Base-by-base conservation (phyloP, 495 filamentous ascomycete species). In the Trichodelitschia bisporula region DNA sequence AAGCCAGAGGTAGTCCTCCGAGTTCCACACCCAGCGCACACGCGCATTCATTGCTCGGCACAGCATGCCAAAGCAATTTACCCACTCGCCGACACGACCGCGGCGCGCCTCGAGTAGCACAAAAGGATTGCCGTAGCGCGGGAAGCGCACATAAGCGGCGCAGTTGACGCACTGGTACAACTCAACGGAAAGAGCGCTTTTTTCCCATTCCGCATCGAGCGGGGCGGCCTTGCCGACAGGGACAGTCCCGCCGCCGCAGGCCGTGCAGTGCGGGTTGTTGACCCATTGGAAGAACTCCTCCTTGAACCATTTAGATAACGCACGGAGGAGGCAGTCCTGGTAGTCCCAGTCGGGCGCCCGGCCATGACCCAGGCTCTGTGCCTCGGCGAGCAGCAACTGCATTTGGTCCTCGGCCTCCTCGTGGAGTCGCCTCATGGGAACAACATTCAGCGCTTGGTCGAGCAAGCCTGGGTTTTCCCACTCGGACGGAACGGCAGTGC, bases 11-110 rank as follows among this genome's bases (percentile, higher is more conserved):
- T 90, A 74, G 49, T 99, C 89, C 51, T 99, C 86, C 18, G 73
- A 69, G 39, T 93, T 93, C 89, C 89, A 97, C 17, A 97, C 78
- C 89, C 89, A 97, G 39, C 86, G 66, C 12, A 93, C 86, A 26
- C 89, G 66, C 20, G 69, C 73, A 19, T 83, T 83, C 18, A 95
- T 65, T 4, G 86, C 86, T 26, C 86, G 66, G 53, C 86, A 95
- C 14, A 99, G 62, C 86, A 99, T 99, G 50, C 74, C 82, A 54
- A 99, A 99, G 55, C 83, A 92, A 50, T 93, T 93, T 31, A 76
- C 83, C 83, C 89, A 99, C 56, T 99, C 86, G 29, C 86, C 89
- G 33, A 66, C 72, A 35, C 86, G 68, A 16, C 86, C 86, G 36
- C 72, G 66, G 34, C 76, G 56, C 27, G 77, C 82, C 48, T 90